Evolutionary conservation across 73 alveolate genomes (phyloP), one percentile per base, ranked within the genome.

Genomic region (Stentor roeselii): DNA sequence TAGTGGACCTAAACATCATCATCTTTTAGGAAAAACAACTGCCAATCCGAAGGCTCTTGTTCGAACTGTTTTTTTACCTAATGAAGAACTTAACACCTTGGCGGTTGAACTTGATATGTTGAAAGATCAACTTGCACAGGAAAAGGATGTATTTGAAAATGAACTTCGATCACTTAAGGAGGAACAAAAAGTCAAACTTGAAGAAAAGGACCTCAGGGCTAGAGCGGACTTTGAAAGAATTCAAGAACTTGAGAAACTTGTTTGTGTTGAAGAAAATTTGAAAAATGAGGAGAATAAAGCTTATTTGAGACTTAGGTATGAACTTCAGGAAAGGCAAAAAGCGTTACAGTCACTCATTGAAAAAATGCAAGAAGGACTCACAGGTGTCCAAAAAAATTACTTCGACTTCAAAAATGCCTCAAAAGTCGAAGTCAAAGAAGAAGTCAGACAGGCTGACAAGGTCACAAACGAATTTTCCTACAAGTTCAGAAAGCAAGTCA

Each of bases 401-500:
- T 11, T 50, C 67, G 67, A 50, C 6, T 21, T 14, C 41, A 67
- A 67, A 1, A 67, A 67, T 67, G 37, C 11, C 21, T 36, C 80
- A 27, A 67, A 67, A 34, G 41, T 21, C 11, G 80, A 67, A 67
- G 34, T 34, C 34, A 67, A 67, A 67, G 80, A 67, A 67, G 37
- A 21, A 21, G 41, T 27, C 21, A 67, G 80, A 2, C 80, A 21
- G 37, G 80, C 80, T 21, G 41, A 67, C 11, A 21, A 67, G 41
- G 34, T 27, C 2, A 30, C 80, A 27, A 67, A 67, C 27, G 80
- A 67, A 21, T 67, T 67, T 67, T 21, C 80, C 14, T 21, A 67
- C 37, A 67, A 67, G 34, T 67, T 67, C 80, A n/a, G 80, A n/a
- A 67, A 67, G 1, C 80, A 67, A 67, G 80, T 32, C 11, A 67